phyloP scores from a whole-genome alignment of 768 basidiomycete species.

The Suillus occidentalis region DNA sequence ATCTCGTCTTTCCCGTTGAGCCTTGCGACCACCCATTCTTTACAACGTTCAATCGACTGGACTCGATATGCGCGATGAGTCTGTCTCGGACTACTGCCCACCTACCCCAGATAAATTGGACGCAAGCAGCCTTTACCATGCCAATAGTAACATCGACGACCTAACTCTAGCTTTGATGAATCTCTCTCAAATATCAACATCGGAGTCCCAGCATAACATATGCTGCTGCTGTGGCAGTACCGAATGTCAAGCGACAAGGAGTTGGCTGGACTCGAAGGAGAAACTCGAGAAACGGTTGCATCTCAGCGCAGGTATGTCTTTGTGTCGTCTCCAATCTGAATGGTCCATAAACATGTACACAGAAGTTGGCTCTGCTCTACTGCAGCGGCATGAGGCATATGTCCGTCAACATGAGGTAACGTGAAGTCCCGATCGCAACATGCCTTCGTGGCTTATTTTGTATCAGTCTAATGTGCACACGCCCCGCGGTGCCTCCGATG shows the following conservation, averaged over 20 bases:
- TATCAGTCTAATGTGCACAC: constrained; percentile 19
- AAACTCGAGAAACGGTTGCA: constrained; percentile 76
- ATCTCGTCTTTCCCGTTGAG: constrained; percentile 1
- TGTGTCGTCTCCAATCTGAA: background rate
- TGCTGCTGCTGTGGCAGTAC: constrained; percentile 68
- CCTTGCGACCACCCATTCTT: constrained; percentile 3
- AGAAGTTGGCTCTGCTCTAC: constrained; percentile 90
- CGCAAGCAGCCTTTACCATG: constrained; percentile 50
- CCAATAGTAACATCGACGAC: constrained; percentile 72
- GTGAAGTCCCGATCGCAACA: constrained; percentile 21
- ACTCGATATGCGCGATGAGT: constrained; percentile 24
- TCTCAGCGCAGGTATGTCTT: constrained; percentile 78
- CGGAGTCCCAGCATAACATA: constrained; percentile 54
- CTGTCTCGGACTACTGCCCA: constrained; percentile 33
- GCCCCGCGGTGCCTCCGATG: constrained; percentile 16
- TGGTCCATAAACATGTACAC: constrained; percentile 11
- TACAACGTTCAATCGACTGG: background rate
- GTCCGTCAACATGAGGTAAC: constrained; percentile 67
- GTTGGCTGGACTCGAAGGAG: constrained; percentile 65
- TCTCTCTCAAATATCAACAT: constrained; percentile 74
- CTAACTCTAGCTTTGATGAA: constrained; percentile 70
- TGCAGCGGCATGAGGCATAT: constrained; percentile 86
- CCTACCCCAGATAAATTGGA: constrained; percentile 52
- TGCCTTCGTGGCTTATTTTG: constrained; percentile 13
- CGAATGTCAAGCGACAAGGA: constrained; percentile 61